Evolutionary conservation across 2,329 filamentous ascomycete species (phyloP).

Genomic region (Colletotrichum shisoi): DNA sequence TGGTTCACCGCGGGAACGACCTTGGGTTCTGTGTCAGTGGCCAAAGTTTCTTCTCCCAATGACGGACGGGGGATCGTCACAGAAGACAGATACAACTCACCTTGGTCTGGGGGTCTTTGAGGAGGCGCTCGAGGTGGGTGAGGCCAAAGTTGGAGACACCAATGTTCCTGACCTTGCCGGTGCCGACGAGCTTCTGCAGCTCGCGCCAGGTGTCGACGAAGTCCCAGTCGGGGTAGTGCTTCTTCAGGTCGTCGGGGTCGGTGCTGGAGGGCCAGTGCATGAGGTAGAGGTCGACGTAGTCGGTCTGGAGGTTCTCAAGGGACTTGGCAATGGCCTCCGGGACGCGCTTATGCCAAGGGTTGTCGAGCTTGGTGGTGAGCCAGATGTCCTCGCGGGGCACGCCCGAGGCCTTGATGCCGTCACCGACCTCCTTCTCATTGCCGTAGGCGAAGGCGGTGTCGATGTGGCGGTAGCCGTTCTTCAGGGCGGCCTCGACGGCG

Average conservation of each 20-base stretch:
- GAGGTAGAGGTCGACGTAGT: slow-evolving; percentile 75
- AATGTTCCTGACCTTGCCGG: slow-evolving; percentile 79
- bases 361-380: slow-evolving; percentile 84
- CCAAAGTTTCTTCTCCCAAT: no score
- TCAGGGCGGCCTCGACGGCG: slow-evolving; percentile 75
- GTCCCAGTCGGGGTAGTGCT: slow-evolving; percentile 79
- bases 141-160: slow-evolving; percentile 89
- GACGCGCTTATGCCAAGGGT: slow-evolving; percentile 77
- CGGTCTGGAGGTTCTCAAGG: slow-evolving; percentile 66
- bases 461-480: slow-evolving; percentile 76
- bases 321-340: slow-evolving; percentile 67
- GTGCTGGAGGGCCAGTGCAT: slow-evolving; percentile 77
- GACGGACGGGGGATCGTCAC: no score
- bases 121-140: slow-evolving; percentile 78
- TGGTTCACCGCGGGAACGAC: slow-evolving; percentile 77
- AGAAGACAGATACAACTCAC: slow-evolving; percentile 47
- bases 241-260: slow-evolving; percentile 67
- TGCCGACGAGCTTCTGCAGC: slow-evolving; percentile 73
- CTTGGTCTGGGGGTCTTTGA: slow-evolving; percentile 71
- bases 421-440: slow-evolving; percentile 75
- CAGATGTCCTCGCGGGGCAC: slow-evolving; percentile 72
- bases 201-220: slow-evolving; percentile 81
- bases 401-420: slow-evolving; percentile 69
- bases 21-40: slow-evolving; percentile 45
- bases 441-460: slow-evolving; percentile 80